These are phyloP conservation scores for Neoscytalidium dimidiatum DNA, from an alignment of 2,329 filamentous ascomycete species.

Conservation along the genomic window DNA sequence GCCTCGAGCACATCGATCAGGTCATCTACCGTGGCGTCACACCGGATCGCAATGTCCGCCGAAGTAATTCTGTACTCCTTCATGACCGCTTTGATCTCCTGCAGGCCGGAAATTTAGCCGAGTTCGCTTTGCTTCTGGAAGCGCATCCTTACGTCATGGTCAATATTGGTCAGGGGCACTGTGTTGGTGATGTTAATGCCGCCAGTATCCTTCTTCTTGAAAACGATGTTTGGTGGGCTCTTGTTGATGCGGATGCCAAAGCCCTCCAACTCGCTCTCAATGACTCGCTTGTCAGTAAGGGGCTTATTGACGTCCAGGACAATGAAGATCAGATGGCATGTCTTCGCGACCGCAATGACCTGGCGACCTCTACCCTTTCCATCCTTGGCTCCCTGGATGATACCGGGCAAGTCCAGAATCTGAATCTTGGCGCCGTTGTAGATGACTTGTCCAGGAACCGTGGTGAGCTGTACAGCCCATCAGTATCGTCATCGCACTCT, in stretches of 20 bases:
- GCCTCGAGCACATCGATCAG: conserved; percentile 95
- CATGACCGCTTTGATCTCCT: conserved; percentile 97
- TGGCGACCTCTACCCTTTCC: conserved; percentile 96
- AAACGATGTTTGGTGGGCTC: conserved; percentile 94
- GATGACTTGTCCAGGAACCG: conserved; percentile 90
- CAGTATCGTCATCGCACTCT: not conserved
- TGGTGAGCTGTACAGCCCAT: conserved; percentile 63
- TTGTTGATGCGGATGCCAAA: conserved; percentile 99
- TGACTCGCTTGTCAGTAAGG: conserved; percentile 92
- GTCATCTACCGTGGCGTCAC: conserved; percentile 96
- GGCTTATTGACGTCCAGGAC: conserved; percentile 98
- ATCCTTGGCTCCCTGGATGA: conserved; percentile 98
- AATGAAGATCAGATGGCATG: conserved; percentile 98
- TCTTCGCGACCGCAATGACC: conserved; percentile 98
- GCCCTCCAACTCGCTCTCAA: conserved; percentile 92
- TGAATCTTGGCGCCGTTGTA: conserved; percentile 98
- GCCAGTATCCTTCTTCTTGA: conserved; percentile 99
- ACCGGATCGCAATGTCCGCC: conserved; percentile 95
- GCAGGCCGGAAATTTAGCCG: conserved; percentile 9
- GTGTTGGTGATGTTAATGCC: conserved; percentile 96
- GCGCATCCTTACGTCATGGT: conserved; percentile 63
- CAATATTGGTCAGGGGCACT: conserved; percentile 86
- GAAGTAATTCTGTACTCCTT: conserved; percentile 95
- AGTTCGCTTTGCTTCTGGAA: not conserved
- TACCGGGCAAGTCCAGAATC: conserved; percentile 97